Percentiles rank a stretch among this genome's conserved stretches.
Conservation (phyloP, 176 grass and related monocot genomes). For the Oryza brachyantha region DNA sequence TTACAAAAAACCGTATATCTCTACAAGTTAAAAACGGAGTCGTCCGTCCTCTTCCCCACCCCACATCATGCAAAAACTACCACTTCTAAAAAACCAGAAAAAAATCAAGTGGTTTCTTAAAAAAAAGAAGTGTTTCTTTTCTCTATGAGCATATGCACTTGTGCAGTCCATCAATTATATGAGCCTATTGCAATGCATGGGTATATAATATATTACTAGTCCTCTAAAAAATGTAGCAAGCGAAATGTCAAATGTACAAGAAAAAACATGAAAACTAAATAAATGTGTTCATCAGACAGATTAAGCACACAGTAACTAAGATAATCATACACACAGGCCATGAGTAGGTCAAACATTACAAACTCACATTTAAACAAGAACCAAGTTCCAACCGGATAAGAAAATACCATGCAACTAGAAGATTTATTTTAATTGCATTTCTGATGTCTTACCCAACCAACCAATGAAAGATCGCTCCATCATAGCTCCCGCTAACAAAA, state of each 20-base stretch:
- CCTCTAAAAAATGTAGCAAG: constrained; percentile 9
- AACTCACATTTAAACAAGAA: constrained; percentile 11
- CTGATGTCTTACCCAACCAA: constrained; percentile 83
- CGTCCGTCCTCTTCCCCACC: too few relatives aligned
- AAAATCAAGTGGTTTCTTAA: too few relatives aligned
- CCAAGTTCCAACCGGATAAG: background rate
- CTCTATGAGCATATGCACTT: too few relatives aligned
- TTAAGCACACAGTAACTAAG: background rate
- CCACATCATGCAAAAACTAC: too few relatives aligned
- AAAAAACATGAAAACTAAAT: background rate
- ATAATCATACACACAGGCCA: background rate
- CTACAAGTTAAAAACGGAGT: too few relatives aligned
- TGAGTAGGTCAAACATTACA: background rate
- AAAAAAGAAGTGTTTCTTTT: too few relatives aligned
- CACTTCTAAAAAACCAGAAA: too few relatives aligned
- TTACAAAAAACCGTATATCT: constrained; percentile 14
- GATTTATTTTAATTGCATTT: constrained; percentile 14
- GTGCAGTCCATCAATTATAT: too few relatives aligned
- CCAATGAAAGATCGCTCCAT: constrained; percentile 98
- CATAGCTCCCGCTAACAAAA: constrained; percentile 97
- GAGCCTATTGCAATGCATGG: too few relatives aligned
- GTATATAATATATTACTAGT: too few relatives aligned
- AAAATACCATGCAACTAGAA: background rate
- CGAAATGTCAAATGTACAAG: background rate
- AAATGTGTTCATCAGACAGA: background rate